Percentiles rank a stretch among this genome's conserved stretches.
These are phyloP conservation scores for Usnea hakonensis DNA, from an alignment of 495 filamentous ascomycete genomes.

Conservation along the genomic window DNA sequence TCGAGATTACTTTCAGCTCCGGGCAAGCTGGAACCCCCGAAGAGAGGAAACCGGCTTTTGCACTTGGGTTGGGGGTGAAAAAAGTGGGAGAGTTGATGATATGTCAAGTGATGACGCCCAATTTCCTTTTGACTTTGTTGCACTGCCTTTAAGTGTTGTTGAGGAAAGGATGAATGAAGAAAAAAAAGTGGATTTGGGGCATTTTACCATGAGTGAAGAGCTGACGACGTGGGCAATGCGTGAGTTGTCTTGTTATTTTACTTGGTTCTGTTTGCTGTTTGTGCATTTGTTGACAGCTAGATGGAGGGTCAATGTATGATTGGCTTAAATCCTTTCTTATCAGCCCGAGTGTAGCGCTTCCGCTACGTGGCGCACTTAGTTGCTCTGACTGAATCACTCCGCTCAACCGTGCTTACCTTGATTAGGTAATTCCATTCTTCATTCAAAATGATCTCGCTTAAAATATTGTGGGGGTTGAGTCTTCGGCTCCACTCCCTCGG, in stretches of 20 bases:
- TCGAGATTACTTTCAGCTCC: neutral
- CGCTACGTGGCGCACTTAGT: neutral
- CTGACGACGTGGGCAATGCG: too few relatives aligned
- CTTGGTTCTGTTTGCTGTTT: neutral
- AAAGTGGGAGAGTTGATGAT: neutral
- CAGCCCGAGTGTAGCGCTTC: neutral
- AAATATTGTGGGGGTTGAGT: too few relatives aligned
- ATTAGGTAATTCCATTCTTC: too few relatives aligned
- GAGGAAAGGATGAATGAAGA: neutral
- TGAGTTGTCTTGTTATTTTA: too few relatives aligned
- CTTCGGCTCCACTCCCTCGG: too few relatives aligned
- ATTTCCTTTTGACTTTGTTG: neutral
- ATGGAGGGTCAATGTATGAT: neutral
- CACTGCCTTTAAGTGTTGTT: neutral
- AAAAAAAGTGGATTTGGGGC: neutral
- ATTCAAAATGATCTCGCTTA: too few relatives aligned
- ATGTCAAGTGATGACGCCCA: neutral
- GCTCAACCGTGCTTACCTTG: too few relatives aligned
- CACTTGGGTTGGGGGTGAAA: neutral
- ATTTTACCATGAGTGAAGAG: neutral
- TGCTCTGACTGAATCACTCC: too few relatives aligned
- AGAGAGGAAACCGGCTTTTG: neutral
- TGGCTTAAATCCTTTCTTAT: neutral
- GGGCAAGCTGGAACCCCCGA: neutral
- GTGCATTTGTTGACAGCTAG: neutral